phyloP scores from a whole-genome alignment of 441 rosid genomes.

The Geranium incanum region DNA sequence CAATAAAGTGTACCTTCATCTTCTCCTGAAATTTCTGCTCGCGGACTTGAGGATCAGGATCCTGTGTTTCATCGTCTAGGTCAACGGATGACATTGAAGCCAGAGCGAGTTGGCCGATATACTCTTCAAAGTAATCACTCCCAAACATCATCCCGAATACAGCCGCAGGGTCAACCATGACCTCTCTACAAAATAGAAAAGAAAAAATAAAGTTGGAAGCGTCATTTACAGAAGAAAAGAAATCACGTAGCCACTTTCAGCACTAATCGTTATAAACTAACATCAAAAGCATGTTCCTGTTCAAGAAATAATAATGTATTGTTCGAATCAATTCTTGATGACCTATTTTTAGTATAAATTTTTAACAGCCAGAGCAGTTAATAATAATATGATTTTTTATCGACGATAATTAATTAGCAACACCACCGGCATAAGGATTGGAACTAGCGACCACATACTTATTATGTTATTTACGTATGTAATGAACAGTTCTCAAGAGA shows the following conservation, averaged over 20 bases:
- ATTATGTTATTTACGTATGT: no score
- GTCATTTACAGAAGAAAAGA: background rate
- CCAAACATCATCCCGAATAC: constrained; percentile 98
- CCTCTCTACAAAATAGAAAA: constrained; percentile 40
- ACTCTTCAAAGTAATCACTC: constrained; percentile 85
- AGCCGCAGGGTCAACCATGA: constrained; percentile 82
- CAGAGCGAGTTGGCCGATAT: constrained; percentile 79
- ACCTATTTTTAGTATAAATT: background rate
- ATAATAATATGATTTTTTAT: no score
- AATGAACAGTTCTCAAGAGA: no score
- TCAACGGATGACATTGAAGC: constrained; percentile 54
- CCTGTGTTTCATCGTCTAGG: constrained; percentile 44
- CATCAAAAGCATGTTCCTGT: background rate
- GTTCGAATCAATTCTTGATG: background rate
- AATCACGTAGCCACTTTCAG: background rate
- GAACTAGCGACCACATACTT: no score
- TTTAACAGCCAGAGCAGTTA: no score
- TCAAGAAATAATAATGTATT: background rate
- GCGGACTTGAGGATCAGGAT: constrained; percentile 41
- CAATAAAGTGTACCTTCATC: constrained; percentile 42
- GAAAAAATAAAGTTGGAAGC: constrained; percentile 3
- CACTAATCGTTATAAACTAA: no score
- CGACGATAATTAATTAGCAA: no score
- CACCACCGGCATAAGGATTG: no score
- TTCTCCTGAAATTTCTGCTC: constrained; percentile 55